These are phyloP conservation scores for Micractinium sp. DNA, from an alignment of 139 green algal genomes.

Conservation along the genomic window DNA sequence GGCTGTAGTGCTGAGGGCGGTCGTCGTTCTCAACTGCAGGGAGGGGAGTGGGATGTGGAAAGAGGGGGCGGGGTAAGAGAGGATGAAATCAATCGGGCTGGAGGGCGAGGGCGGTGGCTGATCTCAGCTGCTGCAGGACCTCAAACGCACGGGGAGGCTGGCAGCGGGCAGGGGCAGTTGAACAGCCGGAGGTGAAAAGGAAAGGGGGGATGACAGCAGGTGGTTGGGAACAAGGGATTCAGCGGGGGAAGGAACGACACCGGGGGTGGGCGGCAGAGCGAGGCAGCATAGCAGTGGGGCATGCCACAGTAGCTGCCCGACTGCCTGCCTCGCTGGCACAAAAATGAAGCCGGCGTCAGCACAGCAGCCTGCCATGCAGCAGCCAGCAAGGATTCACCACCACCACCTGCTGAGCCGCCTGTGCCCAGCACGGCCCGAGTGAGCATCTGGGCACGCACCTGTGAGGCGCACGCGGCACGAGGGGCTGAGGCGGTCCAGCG, in stretches of 20 bases:
- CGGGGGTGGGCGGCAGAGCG: background rate
- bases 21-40: constrained; percentile 78
- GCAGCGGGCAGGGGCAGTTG: too few species aligned
- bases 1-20: constrained; percentile 49
- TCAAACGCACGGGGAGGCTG: too few species aligned
- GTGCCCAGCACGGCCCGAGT: too few species aligned
- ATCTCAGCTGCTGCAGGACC: too few species aligned
- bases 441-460: background rate
- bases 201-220: too few species aligned
- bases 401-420: background rate
- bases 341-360: background rate
- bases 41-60: background rate
- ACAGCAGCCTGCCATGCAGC: background rate
- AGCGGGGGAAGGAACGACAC: background rate
- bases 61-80: too few species aligned
- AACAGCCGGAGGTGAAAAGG: too few species aligned
- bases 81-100: too few species aligned
- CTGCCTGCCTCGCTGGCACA: background rate
- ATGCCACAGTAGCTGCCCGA: background rate
- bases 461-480: constrained; percentile 66
- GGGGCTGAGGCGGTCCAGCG: constrained; percentile 48
- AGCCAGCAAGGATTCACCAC: background rate
- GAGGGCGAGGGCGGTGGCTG: too few species aligned
- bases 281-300: background rate
- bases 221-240: too few species aligned